Evolutionary conservation across 495 filamentous ascomycete genomes (phyloP).

Genomic region (Xylaria curta): DNA sequence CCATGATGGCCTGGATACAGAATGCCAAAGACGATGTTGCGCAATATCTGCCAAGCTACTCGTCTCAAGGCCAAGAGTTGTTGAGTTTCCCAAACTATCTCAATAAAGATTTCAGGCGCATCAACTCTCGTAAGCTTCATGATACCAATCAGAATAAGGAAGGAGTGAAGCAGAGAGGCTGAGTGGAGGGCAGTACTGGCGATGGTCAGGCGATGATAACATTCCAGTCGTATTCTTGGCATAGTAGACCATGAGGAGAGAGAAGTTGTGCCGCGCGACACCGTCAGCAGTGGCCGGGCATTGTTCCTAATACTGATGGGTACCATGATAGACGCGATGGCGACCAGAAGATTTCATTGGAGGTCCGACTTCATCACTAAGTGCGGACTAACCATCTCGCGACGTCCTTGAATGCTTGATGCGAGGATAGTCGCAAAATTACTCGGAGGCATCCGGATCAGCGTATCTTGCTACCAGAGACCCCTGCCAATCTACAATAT

Average conservation of each 20-base stretch:
- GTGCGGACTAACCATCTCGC: not conserved
- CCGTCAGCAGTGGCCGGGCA: not conserved
- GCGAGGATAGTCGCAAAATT: constrained; percentile 12
- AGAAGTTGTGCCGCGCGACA: not conserved
- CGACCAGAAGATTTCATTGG: not conserved
- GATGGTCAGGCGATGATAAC: constrained; percentile 13
- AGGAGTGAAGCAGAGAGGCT: constrained; percentile 21
- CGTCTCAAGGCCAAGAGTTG: constrained; percentile 15
- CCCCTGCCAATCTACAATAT: not conserved
- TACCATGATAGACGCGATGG: not conserved
- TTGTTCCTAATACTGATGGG: not conserved
- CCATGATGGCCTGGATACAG: not conserved
- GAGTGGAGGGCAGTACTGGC: constrained; percentile 7
- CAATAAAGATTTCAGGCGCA: constrained; percentile 2
- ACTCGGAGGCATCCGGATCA: constrained; percentile 26
- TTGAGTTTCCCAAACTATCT: constrained; percentile 17
- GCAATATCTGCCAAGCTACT: constrained; percentile 20
- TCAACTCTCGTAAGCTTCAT: not conserved
- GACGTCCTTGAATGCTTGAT: not conserved
- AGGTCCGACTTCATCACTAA: not conserved
- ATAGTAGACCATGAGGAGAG: not conserved
- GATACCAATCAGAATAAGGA: constrained; percentile 23
- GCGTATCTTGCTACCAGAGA: constrained; percentile 4
- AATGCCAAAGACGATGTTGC: constrained; percentile 20
- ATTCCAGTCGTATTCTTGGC: constrained; percentile 19